A percentile compares a stretch with the other conserved stretches of the same genome.
Conservation (phyloP, 164 flowering plant species). For the Pachysandra terminalis region DNA sequence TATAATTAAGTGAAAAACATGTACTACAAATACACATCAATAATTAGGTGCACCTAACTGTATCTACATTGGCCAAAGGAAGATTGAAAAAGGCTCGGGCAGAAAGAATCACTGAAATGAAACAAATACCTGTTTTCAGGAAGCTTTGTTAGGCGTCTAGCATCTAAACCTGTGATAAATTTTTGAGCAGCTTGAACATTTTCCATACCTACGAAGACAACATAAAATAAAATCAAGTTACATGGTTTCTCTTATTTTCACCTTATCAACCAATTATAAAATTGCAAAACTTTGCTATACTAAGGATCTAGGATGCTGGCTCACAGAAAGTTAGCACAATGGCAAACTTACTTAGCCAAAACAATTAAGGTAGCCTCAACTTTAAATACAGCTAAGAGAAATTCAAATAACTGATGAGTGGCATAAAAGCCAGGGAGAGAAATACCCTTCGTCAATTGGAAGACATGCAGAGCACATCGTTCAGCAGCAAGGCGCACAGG, state of each 20-base stretch:
- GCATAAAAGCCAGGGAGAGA: not conserved
- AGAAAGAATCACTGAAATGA: not conserved
- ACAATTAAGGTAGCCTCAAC: not conserved
- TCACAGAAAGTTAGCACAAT: not conserved
- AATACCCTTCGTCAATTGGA: conserved; percentile 83
- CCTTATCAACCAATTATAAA: not conserved
- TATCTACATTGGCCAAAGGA: too few relatives aligned
- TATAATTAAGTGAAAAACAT: not conserved
- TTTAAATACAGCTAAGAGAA: not conserved
- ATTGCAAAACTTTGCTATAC: too few relatives aligned
- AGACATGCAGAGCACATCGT: conserved; percentile 78
- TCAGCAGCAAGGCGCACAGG: conserved; percentile 98
- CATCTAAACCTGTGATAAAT: conserved; percentile 91
- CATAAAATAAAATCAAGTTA: not conserved
- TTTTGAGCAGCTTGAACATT: conserved; percentile 90
- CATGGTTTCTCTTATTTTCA: not conserved
- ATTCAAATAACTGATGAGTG: not conserved
- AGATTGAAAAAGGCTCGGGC: not conserved
- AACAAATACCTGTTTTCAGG: conserved; percentile 81
- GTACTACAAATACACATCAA: not conserved
- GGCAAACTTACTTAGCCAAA: not conserved
- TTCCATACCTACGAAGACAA: conserved; percentile 51
- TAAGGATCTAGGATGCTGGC: not conserved
- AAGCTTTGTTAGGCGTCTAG: conserved; percentile 82
- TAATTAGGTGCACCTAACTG: not conserved